Evolutionary conservation across 768 basidiomycete genomes (phyloP), one percentile per base, ranked within the genome.

Genomic region (Plicaturopsis crispa): DNA sequence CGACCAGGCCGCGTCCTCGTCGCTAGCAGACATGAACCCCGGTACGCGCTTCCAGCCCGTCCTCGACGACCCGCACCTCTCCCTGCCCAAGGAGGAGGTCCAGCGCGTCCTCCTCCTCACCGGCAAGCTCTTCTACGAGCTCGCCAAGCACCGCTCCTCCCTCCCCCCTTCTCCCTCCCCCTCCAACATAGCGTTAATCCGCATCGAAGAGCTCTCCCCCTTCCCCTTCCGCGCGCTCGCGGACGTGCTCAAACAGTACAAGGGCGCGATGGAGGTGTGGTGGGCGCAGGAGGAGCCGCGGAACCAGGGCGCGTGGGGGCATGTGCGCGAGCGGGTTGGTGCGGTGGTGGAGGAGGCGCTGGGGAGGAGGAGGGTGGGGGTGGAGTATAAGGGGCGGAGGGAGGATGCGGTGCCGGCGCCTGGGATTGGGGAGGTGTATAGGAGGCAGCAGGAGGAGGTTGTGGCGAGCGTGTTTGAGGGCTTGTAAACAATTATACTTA

Each of bases 241-340:
- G 3, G 49, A 62, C 3, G 63, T 63, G 1, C 56, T 93, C 22
- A 34, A 46, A 28, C 46, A 56, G 3, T 87, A 85, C 49, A 32
- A 50, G 0, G 42, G 51, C 13, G 69, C 59, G 1, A 45, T 48
- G 3, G 69, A 77, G 37, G 51, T 72, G 22, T 32, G 72, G 6
- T 94, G 84, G 78, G 64, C 87, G 13, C 91, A 96, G 54, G 91
- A 93, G 52, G 91, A 93, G 52, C 81, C 90, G 3, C 74, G 66
- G 53, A 94, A 96, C 53, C 90, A 93, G 57, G 91, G 91, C 2
- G 75, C 83, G 2, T 92, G 71, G 66, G 55, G 62, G 10, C 83
- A 87, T 60, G 82, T 88, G 31, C 56, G 54, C 24, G 64, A 65
- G 2, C 65, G 89, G 47, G 59, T 90, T 39, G 61, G 62, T 5